These are phyloP conservation scores for Botrytis fragariae DNA, from an alignment of 2,329 filamentous ascomycete species.

Conservation along the genomic window DNA sequence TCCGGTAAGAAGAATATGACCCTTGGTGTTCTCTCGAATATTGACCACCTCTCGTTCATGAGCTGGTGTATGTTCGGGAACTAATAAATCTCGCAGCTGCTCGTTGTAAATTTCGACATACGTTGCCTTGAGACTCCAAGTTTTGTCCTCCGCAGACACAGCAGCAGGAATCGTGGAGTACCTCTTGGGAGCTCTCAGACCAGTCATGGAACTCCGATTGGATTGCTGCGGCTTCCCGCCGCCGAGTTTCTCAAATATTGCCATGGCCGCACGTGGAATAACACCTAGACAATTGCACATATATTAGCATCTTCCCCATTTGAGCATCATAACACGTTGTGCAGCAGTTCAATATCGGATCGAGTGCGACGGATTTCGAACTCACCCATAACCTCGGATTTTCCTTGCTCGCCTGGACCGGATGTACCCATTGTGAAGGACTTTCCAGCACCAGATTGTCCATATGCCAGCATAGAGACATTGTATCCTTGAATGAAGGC, in stretches of 20 bases:
- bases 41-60: constrained; percentile 76
- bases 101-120: constrained; percentile 99
- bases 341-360: constrained; percentile 15
- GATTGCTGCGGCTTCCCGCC: constrained; percentile 44
- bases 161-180: constrained; percentile 57
- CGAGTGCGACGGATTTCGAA: constrained; percentile 26
- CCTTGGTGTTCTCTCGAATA: constrained; percentile 91
- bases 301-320: constrained; percentile 25
- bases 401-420: constrained; percentile 72
- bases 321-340: constrained; percentile 3
- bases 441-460: constrained; percentile 95
- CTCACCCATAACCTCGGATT: constrained; percentile 75
- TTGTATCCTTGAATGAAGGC: constrained; percentile 97
- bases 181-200: constrained; percentile 74
- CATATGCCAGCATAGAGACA: constrained; percentile 94
- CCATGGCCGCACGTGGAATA: constrained; percentile 84
- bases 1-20: constrained; percentile 90
- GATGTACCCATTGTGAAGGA: constrained; percentile 99
- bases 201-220: constrained; percentile 68
- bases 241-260: constrained; percentile 85
- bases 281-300: constrained; percentile 60
- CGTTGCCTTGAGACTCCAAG: constrained; percentile 89
- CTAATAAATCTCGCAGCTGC: constrained; percentile 82
- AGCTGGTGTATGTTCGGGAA: constrained; percentile 68
- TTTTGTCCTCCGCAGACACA: constrained; percentile 56